Evolutionary conservation across 768 basidiomycete species (phyloP).

Genomic region (Leccinum imitatum): DNA sequence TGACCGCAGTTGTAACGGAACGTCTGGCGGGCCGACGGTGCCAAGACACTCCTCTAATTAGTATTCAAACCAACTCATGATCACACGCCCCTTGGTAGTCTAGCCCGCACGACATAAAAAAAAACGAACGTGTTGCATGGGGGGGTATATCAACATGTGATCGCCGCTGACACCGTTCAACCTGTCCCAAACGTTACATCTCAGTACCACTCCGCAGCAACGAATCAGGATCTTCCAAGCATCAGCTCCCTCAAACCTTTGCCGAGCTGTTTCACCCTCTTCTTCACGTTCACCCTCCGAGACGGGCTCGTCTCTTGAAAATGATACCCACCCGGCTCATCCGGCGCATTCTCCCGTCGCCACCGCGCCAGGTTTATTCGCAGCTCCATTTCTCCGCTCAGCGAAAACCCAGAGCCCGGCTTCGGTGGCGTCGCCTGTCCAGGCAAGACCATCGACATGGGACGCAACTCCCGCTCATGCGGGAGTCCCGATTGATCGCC

Average conservation of each 20-base stretch:
- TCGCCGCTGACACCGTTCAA: slow-evolving; percentile 6
- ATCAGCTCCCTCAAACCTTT: slow-evolving; percentile 33
- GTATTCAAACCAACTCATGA: not conserved
- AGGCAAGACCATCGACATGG: slow-evolving; percentile 30
- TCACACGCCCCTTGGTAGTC: not conserved
- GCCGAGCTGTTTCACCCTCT: slow-evolving; percentile 30
- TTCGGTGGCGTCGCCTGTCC: slow-evolving; percentile 19
- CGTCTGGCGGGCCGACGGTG: not conserved
- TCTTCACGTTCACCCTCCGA: slow-evolving; percentile 23
- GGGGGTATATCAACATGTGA: slow-evolving; percentile 14
- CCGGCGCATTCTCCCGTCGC: slow-evolving; percentile 30
- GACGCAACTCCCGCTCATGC: slow-evolving; percentile 22
- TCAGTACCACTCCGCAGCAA: not conserved
- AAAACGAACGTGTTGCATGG: slow-evolving; percentile 3
- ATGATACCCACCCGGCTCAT: slow-evolving; percentile 31
- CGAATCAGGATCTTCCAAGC: slow-evolving; percentile 25
- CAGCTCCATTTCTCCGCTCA: slow-evolving; percentile 61
- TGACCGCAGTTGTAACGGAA: not conserved
- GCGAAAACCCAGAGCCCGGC: slow-evolving; percentile 44
- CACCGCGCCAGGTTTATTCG: slow-evolving; percentile 52
- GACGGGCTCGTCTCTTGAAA: slow-evolving; percentile 31
- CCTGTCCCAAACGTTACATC: not conserved
- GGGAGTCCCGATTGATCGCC: slow-evolving; percentile 21
- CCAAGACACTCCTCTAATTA: not conserved
- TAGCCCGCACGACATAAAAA: not conserved